These are phyloP conservation scores for Aquilaria malaccensis DNA, from an alignment of 345 rosid genomes.

Conservation along the genomic window DNA sequence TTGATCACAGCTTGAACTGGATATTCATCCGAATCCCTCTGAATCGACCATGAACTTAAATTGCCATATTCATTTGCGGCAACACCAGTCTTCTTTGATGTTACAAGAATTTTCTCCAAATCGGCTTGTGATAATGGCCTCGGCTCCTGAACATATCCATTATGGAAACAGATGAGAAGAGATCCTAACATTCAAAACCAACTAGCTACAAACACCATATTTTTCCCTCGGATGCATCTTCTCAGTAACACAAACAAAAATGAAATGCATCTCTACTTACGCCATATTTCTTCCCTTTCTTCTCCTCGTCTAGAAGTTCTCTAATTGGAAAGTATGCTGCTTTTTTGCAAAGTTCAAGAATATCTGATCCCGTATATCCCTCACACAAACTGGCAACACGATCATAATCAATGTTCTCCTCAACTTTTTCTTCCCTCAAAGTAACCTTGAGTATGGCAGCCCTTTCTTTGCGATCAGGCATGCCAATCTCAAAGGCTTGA, in stretches of 20 bases:
- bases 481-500: constrained; percentile 94
- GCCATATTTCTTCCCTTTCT: constrained; percentile 49
- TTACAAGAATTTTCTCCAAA: constrained; percentile 57
- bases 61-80: constrained; percentile 72
- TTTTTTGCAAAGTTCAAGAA: constrained; percentile 93
- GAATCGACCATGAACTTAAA: constrained; percentile 51
- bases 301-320: constrained; percentile 77
- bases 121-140: constrained; percentile 69
- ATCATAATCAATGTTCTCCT: constrained; percentile 57
- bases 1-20: constrained; percentile 69
- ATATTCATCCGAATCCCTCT: constrained; percentile 53
- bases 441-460: constrained; percentile 78
- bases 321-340: constrained; percentile 90
- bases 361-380: constrained; percentile 91
- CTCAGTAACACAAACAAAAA: background rate
- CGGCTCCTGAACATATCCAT: constrained; percentile 38
- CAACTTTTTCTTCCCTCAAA: constrained; percentile 72
- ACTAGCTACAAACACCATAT: background rate
- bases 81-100: constrained; percentile 63
- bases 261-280: constrained; percentile 35
- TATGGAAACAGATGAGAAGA: no score
- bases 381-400: constrained; percentile 61
- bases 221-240: background rate
- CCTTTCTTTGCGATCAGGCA: constrained; percentile 71
- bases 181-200: background rate